Percentiles rank a stretch among this genome's conserved stretches.
Evolutionary conservation across 768 basidiomycete species (phyloP).

Genomic region (Kondoa malvinella): DNA sequence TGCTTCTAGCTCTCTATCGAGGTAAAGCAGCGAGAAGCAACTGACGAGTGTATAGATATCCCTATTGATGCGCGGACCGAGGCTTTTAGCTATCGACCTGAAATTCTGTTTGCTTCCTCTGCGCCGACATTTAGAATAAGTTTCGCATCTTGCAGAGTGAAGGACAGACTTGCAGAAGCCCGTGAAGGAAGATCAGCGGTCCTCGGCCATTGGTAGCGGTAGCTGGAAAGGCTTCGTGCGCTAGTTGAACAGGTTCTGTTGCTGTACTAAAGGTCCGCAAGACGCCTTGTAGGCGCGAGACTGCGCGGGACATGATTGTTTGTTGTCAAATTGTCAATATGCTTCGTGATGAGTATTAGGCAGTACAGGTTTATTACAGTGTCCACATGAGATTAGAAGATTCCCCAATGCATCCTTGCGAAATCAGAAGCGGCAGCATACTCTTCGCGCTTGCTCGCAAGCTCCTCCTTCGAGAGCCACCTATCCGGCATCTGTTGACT

Average conservation of each 20-base stretch:
- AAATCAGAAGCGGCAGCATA: not conserved
- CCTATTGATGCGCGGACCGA: constrained; percentile 46
- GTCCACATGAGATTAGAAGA: not conserved
- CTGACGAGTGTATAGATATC: constrained; percentile 56
- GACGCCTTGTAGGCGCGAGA: not conserved
- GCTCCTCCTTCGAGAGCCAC: not conserved
- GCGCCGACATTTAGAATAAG: not conserved
- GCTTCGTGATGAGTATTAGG: too few species aligned
- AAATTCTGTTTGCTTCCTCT: constrained; percentile 85
- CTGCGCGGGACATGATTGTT: not conserved
- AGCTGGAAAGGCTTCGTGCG: constrained; percentile 12
- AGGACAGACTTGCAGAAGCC: constrained; percentile 19
- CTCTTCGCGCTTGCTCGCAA: not conserved
- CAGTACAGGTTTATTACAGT: too few species aligned
- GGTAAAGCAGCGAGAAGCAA: not conserved
- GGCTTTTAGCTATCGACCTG: constrained; percentile 59
- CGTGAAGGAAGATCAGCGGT: constrained; percentile 27
- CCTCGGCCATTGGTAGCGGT: not conserved
- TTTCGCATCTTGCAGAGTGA: too few species aligned
- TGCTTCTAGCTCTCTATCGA: not conserved
- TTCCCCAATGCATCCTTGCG: not conserved
- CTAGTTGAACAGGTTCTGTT: constrained; percentile 6
- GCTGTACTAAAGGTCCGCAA: not conserved
- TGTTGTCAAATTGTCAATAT: not conserved
- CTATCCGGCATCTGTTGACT: not conserved